Conservation (phyloP, 305 asterid genomes). For the Solanum chacoense region DNA sequence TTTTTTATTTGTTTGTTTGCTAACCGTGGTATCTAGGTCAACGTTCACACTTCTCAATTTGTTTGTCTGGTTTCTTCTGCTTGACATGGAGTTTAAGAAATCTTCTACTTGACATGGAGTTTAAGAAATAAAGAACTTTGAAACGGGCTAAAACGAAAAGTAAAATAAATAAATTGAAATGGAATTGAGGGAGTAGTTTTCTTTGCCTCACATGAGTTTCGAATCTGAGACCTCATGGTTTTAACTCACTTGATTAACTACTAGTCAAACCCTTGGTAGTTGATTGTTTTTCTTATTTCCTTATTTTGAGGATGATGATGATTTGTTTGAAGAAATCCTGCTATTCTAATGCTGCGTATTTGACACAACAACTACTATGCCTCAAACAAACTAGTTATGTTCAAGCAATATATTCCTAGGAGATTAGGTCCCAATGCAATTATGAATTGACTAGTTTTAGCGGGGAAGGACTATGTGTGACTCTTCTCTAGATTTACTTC, state of each 20-base stretch:
- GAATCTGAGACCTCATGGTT: background rate
- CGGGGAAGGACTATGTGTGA: background rate
- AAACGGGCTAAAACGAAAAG: background rate
- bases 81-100: too few species aligned
- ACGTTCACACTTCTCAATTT: background rate
- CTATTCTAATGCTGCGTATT: background rate
- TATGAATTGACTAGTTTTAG: background rate
- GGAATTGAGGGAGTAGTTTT: background rate
- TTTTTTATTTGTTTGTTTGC: background rate
- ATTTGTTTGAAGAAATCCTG: background rate
- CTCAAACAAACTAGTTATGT: background rate
- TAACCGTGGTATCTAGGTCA: background rate
- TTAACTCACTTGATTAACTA: background rate
- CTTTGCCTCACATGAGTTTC: background rate
- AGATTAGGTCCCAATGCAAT: background rate
- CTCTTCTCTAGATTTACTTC: background rate
- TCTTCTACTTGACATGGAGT: too few species aligned
- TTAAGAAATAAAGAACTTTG: too few species aligned
- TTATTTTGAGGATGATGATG: background rate
- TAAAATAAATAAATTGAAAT: background rate
- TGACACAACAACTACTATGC: background rate
- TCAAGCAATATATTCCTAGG: background rate
- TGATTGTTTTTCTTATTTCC: background rate
- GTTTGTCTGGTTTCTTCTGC: background rate
- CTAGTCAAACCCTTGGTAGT: background rate